phyloP scores from a whole-genome alignment of 352 stramenopile genomes.

The Globisporangium megalacanthum region DNA sequence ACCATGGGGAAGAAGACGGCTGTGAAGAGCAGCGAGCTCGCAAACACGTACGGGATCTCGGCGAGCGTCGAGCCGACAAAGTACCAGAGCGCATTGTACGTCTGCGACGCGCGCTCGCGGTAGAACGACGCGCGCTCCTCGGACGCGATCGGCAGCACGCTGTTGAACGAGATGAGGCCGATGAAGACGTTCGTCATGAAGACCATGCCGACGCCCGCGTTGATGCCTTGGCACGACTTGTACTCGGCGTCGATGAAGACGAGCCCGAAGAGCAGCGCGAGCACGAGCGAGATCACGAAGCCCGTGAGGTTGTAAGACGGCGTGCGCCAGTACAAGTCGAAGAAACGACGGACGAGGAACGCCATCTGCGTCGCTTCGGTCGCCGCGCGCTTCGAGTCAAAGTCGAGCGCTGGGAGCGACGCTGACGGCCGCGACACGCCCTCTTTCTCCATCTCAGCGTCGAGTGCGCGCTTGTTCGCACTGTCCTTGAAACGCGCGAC shows the following conservation, averaged over 20 bases:
- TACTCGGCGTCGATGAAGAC: conserved; percentile 37
- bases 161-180: conserved; percentile 75
- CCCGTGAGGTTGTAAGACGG: conserved; percentile 83
- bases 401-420: conserved; percentile 3
- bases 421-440: conserved; percentile 19
- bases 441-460: conserved; percentile 15
- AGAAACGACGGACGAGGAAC: conserved; percentile 32
- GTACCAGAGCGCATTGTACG: conserved; percentile 86
- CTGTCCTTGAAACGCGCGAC: conserved; percentile 32
- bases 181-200: conserved; percentile 80
- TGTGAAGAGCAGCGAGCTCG: conserved; percentile 28
- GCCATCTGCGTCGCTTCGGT: conserved; percentile 22
- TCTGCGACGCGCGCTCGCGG: conserved; percentile 85
- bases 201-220: conserved; percentile 56
- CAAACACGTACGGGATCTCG: conserved; percentile 69
- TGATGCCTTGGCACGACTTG: conserved; percentile 37
- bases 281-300: conserved; percentile 56
- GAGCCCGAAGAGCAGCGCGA: conserved; percentile 63
- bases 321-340: conserved; percentile 33
- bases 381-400: conserved; percentile 22
- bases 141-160: conserved; percentile 68
- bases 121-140: conserved; percentile 91
- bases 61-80: conserved; percentile 69
- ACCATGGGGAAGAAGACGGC: conserved; percentile 42
- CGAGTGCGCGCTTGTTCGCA: conserved; percentile 17